A percentile compares a stretch with the other conserved stretches of the same genome.
Evolutionary conservation across 2,329 filamentous ascomycete species (phyloP).

Genomic region (Scytalidium sp.): DNA sequence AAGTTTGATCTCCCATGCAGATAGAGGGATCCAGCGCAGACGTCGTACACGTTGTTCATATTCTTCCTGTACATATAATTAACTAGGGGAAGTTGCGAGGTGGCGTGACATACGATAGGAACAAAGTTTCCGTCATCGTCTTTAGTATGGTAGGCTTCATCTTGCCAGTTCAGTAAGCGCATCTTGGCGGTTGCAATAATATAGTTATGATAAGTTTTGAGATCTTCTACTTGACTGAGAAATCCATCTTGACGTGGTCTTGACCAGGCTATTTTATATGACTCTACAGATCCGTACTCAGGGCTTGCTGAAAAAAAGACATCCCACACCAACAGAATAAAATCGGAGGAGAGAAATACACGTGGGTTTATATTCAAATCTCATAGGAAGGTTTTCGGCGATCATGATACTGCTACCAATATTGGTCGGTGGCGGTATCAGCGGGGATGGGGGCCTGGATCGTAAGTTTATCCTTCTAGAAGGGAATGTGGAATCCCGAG

Average conservation of each 20-base stretch:
- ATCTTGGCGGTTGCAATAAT: not conserved
- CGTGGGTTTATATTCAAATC: too few relatives aligned
- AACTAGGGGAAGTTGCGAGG: not conserved
- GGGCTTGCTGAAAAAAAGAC: too few relatives aligned
- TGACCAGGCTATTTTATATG: conserved; percentile 1
- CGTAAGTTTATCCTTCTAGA: too few relatives aligned
- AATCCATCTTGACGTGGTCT: not conserved
- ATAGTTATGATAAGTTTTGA: too few relatives aligned
- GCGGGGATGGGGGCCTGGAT: too few relatives aligned
- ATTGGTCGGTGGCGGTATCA: too few relatives aligned
- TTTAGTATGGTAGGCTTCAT: not conserved
- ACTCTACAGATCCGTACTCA: too few relatives aligned
- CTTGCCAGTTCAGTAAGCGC: conserved; percentile 1
- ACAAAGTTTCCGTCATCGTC: not conserved
- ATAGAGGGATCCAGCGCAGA: not conserved
- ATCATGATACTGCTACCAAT: too few relatives aligned
- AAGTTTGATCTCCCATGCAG: not conserved
- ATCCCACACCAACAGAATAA: too few relatives aligned
- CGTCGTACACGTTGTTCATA: not conserved
- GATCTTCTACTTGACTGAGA: not conserved
- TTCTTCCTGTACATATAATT: not conserved
- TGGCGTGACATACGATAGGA: not conserved
- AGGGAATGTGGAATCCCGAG: too few relatives aligned
- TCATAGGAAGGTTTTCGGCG: too few relatives aligned
- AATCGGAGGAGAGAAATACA: too few relatives aligned